Percentiles rank a stretch among this genome's conserved stretches.
Conservation (phyloP, 306 rosid species). For the Vigna angularis region DNA sequence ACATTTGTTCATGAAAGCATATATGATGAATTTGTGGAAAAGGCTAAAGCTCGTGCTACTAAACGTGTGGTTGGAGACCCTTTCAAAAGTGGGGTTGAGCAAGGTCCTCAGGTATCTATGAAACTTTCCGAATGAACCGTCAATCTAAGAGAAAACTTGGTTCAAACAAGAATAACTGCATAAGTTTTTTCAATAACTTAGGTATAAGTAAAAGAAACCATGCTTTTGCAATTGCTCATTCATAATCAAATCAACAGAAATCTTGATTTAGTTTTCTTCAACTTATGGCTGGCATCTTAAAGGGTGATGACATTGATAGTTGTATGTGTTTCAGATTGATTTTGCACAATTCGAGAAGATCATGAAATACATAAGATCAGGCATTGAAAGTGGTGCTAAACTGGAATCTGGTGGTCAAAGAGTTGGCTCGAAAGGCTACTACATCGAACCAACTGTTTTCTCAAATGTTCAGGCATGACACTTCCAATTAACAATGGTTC, state of each 20-base stretch:
- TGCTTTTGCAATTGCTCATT: slow-evolving; percentile 5
- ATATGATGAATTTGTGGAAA: slow-evolving; percentile 71
- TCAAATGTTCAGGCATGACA: slow-evolving; percentile 68
- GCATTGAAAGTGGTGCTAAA: slow-evolving; percentile 72
- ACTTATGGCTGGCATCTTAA: background rate
- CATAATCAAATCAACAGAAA: background rate
- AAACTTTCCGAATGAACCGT: background rate
- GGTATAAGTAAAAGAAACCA: background rate
- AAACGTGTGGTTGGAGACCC: slow-evolving; percentile 84
- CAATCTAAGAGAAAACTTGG: background rate
- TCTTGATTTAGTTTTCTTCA: background rate
- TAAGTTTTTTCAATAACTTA: background rate
- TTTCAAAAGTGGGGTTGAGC: slow-evolving; percentile 72
- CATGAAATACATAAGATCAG: slow-evolving; percentile 65
- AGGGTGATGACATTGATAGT: slow-evolving; percentile 2
- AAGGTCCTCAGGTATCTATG: slow-evolving; percentile 84
- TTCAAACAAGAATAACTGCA: background rate
- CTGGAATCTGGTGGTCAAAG: slow-evolving; percentile 82
- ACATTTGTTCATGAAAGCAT: slow-evolving; percentile 82
- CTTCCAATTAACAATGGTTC: slow-evolving; percentile 27
- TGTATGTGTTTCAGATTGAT: slow-evolving; percentile 55
- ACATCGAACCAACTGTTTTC: slow-evolving; percentile 80
- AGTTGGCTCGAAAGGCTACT: slow-evolving; percentile 81
- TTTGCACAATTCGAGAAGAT: slow-evolving; percentile 68
- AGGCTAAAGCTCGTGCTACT: slow-evolving; percentile 66